Evolutionary conservation across 2,329 filamentous ascomycete genomes (phyloP), one percentile per base, ranked within the genome.

Genomic region (Talaromyces sp.): DNA sequence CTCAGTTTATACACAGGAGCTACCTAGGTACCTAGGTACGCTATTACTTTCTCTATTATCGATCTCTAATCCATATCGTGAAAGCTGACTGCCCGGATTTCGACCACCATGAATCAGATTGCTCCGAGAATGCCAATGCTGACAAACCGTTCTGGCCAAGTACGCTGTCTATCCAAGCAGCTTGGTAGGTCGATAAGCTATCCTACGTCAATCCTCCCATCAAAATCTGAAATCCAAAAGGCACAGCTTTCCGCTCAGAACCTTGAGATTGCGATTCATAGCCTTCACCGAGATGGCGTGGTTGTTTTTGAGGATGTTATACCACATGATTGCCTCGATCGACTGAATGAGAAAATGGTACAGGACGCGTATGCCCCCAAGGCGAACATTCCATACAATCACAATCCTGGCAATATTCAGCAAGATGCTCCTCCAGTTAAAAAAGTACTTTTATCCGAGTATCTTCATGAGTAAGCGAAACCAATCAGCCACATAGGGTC

Each of bases 331-430:
- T 67, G 78, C n/a, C 69, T 87, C 2, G 81, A 86, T 63, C 64
- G 65, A 6, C 70, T 87, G 37, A 86, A 87, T 64, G 61, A 63
- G 46, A 82, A 80, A 62, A 87, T 87, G 84, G 75, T 82, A 1
- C 36, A 80, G 46, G 84, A 87, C 66, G 83, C 84, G 1, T 74
- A 36, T 17, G 73, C 85, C 35, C 83, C 86, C 61, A 84, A 86
- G 65, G 83, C 0, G 10, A 28, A 46, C 82, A 50, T 46, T 19
- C 59, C 59, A 10, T 60, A 54, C 22, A 60, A 60, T 50, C 58
- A 60, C 15, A 60, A 58, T 39, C 50, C 22, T 5, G 61, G 65
- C 1, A 86, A 85, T 61, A 73, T 85, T 33, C 83, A 86, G 62
- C 84, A 86, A 64, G 82, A 85, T 62, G 75, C 83, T 0, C 81